A percentile compares a stretch with the other conserved stretches of the same genome.
phyloP scores from a whole-genome alignment of 495 filamentous ascomycete genomes.

The Xylaria cubensis region DNA sequence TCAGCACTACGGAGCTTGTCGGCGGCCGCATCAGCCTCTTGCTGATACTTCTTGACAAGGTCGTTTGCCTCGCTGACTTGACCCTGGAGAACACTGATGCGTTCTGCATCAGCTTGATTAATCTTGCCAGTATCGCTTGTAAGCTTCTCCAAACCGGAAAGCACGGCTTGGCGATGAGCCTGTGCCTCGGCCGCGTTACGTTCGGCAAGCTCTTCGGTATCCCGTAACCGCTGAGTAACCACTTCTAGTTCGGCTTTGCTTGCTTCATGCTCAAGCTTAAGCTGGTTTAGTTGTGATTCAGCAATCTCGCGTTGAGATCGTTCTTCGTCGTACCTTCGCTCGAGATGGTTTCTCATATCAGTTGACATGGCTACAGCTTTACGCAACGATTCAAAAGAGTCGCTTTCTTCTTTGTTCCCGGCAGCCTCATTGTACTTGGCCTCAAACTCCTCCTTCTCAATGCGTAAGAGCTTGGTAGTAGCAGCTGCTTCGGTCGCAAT shows the following conservation, averaged over 20 bases:
- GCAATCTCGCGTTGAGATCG: conserved; percentile 73
- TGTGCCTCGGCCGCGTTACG: conserved; percentile 85
- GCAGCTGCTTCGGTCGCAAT: conserved; percentile 76
- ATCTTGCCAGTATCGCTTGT: conserved; percentile 57
- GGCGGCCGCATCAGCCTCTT: conserved; percentile 84
- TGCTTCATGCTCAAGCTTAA: conserved; percentile 86
- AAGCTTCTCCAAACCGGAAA: conserved; percentile 81
- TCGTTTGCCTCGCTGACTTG: conserved; percentile 80
- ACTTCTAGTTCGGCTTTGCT: conserved; percentile 80
- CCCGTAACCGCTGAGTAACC: conserved; percentile 72
- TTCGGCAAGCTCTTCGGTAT: conserved; percentile 91
- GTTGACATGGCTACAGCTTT: conserved; percentile 80
- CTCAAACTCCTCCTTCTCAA: conserved; percentile 84
- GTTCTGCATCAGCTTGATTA: conserved; percentile 69
- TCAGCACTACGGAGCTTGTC: conserved; percentile 92
- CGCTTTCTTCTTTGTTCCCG: conserved; percentile 70
- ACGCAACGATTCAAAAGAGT: conserved; percentile 74
- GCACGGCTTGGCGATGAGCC: conserved; percentile 81
- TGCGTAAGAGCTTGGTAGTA: conserved; percentile 70
- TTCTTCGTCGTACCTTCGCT: conserved; percentile 86
- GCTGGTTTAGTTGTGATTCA: conserved; percentile 79
- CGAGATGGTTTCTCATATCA: conserved; percentile 75
- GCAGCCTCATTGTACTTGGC: conserved; percentile 71
- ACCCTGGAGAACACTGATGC: conserved; percentile 76
- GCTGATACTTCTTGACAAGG: conserved; percentile 84